These are phyloP conservation scores for Hypoxylon sp. DNA, from an alignment of 2,329 filamentous ascomycete genomes.

Conservation along the genomic window DNA sequence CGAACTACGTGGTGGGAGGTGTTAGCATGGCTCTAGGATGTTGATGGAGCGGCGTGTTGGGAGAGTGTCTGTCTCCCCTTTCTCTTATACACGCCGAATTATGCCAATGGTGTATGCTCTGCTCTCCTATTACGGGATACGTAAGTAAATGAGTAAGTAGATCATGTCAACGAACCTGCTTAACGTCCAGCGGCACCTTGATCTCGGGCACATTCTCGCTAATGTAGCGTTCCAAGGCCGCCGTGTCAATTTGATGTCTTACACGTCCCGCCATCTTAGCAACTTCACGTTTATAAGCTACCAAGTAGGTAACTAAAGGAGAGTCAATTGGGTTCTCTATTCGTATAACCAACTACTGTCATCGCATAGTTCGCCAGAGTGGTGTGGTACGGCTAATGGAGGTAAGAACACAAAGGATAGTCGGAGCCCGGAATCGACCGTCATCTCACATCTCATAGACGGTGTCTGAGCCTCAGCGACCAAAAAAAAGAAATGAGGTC, in stretches of 20 bases:
- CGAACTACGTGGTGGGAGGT: slow-evolving; percentile 74
- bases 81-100: neutral
- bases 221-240: slow-evolving; percentile 84
- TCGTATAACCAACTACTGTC: neutral
- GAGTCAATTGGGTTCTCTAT: neutral
- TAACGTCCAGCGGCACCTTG: slow-evolving; percentile 84
- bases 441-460: slow-evolving; percentile 11
- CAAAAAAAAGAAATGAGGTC: slow-evolving; percentile 19
- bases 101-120: neutral
- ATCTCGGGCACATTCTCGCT: slow-evolving; percentile 84
- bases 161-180: slow-evolving; percentile 75
- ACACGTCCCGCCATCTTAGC: slow-evolving; percentile 84
- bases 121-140: neutral
- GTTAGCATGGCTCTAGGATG: neutral
- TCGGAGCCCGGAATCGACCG: neutral
- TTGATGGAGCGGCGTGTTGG: neutral
- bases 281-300: neutral
- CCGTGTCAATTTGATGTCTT: slow-evolving; percentile 89
- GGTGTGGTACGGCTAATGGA: neutral
- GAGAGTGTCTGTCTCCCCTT: neutral
- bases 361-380: neutral
- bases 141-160: neutral
- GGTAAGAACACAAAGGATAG: neutral
- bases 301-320: neutral
- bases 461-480: neutral